Evolutionary conservation across 441 rosid genomes (phyloP).

Genomic region (Syzygium malaccense): DNA sequence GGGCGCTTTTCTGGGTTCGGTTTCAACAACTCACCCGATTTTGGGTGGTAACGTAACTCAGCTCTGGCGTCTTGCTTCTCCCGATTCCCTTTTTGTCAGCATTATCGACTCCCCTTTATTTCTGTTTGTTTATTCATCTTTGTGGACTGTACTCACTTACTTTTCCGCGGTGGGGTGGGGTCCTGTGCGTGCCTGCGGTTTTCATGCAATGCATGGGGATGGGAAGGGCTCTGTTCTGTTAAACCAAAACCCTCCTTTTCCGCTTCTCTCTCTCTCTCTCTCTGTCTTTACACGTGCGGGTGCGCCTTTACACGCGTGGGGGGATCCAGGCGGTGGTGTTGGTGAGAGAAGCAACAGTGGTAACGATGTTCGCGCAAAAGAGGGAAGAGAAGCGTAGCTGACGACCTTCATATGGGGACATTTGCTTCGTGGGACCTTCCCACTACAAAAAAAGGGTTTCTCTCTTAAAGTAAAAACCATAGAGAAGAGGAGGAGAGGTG

Average conservation of each 20-base stretch:
- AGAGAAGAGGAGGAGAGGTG: neutral
- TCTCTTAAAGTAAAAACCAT: neutral
- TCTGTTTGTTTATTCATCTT: neutral
- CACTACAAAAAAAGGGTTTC: neutral
- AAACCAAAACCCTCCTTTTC: conserved; percentile 18
- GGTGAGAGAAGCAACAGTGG: neutral
- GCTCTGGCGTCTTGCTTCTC: neutral
- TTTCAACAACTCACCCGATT: conserved; percentile 4
- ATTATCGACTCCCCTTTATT: neutral
- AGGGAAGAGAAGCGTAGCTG: neutral
- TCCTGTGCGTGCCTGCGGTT: neutral
- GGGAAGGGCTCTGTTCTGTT: conserved; percentile 1
- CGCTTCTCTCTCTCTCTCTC: conserved; percentile 1
- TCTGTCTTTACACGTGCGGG: conserved; percentile 21
- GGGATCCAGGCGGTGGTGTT: neutral
- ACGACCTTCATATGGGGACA: neutral
- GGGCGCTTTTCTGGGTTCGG: neutral
- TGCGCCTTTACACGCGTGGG: conserved; percentile 20
- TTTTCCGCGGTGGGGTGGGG: neutral
- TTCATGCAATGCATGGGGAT: neutral
- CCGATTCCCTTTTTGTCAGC: neutral
- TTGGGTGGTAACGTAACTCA: neutral
- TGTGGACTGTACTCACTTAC: neutral
- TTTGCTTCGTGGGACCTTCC: neutral
- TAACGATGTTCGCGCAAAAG: neutral